These are phyloP conservation scores for Zea luxurians DNA, from an alignment of 176 grass and related monocot species.

Conservation along the genomic window DNA sequence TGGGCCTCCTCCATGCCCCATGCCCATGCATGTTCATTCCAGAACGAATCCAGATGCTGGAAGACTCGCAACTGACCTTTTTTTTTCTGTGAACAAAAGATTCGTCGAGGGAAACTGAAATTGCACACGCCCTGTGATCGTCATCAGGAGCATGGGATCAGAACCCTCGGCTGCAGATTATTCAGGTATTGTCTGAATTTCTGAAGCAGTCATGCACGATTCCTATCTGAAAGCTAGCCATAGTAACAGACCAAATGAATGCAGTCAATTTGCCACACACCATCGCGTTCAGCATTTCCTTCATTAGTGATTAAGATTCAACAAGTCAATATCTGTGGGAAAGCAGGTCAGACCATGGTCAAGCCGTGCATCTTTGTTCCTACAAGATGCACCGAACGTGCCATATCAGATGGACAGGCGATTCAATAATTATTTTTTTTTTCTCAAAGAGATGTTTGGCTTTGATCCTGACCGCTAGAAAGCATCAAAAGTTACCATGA, in stretches of 20 bases:
- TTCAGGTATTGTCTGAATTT: neutral
- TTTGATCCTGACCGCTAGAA: too few relatives aligned
- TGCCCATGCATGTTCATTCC: too few relatives aligned
- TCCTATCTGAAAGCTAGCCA: neutral
- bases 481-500: too few relatives aligned
- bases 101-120: neutral
- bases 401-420: too few relatives aligned
- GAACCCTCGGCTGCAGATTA: too few relatives aligned
- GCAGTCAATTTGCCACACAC: neutral
- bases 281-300: neutral
- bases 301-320: neutral
- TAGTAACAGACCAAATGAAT: too few relatives aligned
- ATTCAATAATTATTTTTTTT: too few relatives aligned
- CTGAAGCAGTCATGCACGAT: neutral
- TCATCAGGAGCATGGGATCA: too few relatives aligned
- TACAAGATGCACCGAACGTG: too few relatives aligned
- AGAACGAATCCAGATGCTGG: constrained; percentile 3
- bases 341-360: neutral
- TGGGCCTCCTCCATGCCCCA: neutral
- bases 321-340: constrained; percentile 17
- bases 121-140: too few relatives aligned
- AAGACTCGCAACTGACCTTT: neutral
- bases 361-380: too few relatives aligned
- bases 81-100: neutral
- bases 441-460: too few relatives aligned